Conservation (phyloP, 1,139 yeast species). For the Candida labiduridarum region DNA sequence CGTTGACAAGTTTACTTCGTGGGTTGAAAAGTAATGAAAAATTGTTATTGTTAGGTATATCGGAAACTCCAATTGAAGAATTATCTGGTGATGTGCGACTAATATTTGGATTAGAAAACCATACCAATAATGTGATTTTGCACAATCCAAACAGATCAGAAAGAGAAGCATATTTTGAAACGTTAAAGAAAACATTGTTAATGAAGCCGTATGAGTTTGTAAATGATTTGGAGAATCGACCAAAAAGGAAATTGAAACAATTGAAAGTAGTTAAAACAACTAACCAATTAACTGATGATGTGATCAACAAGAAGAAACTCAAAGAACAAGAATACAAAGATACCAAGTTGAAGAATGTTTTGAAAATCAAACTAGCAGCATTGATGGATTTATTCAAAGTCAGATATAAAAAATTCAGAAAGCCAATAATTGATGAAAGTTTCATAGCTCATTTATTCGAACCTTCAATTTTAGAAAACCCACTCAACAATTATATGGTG, state of each 20-base stretch:
- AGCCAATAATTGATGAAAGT: slow-evolving; percentile 84
- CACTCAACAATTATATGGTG: slow-evolving; percentile 41
- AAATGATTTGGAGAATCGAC: slow-evolving; percentile 54
- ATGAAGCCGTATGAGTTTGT: slow-evolving; percentile 69
- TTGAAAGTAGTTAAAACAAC: slow-evolving; percentile 29
- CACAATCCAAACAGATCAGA: slow-evolving; percentile 39
- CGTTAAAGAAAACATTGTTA: slow-evolving; percentile 54
- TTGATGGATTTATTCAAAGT: slow-evolving; percentile 87
- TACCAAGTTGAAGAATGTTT: slow-evolving; percentile 76
- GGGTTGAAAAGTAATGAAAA: slow-evolving; percentile 73
- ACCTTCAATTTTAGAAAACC: slow-evolving; percentile 40
- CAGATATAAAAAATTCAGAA: slow-evolving; percentile 85
- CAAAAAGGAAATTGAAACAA: slow-evolving; percentile 47
- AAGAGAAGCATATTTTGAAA: slow-evolving; percentile 57
- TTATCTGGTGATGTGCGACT: slow-evolving; percentile 41
- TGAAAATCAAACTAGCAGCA: slow-evolving; percentile 84
- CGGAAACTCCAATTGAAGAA: slow-evolving; percentile 48
- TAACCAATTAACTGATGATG: slow-evolving; percentile 9
- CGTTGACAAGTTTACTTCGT: slow-evolving; percentile 69
- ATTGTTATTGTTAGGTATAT: slow-evolving; percentile 74
- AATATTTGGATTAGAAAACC: slow-evolving; percentile 54
- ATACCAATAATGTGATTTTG: slow-evolving; percentile 51
- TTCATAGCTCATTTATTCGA: slow-evolving; percentile 77
- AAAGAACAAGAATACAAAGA: slow-evolving; percentile 69
- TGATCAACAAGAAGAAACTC: slow-evolving; percentile 31